Conservation (phyloP, 2,329 filamentous ascomycete species). For the Epichloe festucae region DNA sequence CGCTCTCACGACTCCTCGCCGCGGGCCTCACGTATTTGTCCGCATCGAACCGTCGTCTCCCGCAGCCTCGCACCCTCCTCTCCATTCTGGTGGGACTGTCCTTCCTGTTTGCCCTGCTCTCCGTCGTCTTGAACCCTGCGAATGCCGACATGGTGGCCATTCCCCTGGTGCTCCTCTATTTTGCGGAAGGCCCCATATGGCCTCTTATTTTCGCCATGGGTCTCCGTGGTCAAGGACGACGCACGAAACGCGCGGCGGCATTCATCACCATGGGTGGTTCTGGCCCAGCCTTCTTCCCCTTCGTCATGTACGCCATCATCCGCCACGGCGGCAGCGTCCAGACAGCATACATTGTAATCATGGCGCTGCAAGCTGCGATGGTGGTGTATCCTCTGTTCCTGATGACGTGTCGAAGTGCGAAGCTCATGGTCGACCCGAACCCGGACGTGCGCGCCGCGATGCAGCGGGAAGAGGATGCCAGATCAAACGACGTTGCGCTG, state of each 20-base stretch:
- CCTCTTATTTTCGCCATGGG: conserved; percentile 71
- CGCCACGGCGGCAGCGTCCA: conserved; percentile 46
- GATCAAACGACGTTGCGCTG: conserved; percentile 5
- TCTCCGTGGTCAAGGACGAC: conserved; percentile 65
- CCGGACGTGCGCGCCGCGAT: conserved; percentile 11
- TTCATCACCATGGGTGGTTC: conserved; percentile 66
- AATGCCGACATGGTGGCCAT: conserved; percentile 38
- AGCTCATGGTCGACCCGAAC: conserved; percentile 27
- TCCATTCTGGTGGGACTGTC: conserved; percentile 47
- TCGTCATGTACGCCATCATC: conserved; percentile 57
- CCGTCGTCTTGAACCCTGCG: conserved; percentile 29
- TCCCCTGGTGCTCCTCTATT: conserved; percentile 59
- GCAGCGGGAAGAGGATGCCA: conserved; percentile 10
- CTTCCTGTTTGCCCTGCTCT: conserved; percentile 40
- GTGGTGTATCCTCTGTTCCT: conserved; percentile 38
- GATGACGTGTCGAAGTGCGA: conserved; percentile 32
- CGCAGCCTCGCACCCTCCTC: conserved; percentile 58
- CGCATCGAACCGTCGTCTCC: conserved; percentile 33
- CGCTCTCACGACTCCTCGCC: conserved; percentile 58
- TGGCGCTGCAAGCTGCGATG: conserved; percentile 35
- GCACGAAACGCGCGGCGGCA: conserved; percentile 66
- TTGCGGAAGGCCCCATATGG: conserved; percentile 74
- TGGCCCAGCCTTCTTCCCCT: conserved; percentile 62
- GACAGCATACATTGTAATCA: conserved; percentile 50
- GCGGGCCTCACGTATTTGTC: conserved; percentile 49